phyloP scores from a whole-genome alignment of 495 filamentous ascomycete genomes.

The Xylaria acuta region DNA sequence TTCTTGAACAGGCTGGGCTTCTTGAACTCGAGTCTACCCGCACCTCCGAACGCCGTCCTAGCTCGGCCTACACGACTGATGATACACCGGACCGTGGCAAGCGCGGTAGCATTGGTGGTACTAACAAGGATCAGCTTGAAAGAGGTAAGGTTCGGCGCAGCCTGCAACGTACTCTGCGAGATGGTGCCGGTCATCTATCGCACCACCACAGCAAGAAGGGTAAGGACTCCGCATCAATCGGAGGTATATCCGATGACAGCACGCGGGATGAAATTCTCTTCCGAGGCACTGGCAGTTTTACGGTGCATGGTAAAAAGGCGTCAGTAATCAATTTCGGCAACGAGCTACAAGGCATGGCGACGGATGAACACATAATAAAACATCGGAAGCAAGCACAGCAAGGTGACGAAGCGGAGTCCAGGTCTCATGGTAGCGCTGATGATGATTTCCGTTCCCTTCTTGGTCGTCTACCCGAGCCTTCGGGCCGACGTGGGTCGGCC shows the following conservation, averaged over 20 bases:
- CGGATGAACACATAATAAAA: conserved; percentile 75
- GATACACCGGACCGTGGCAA: conserved; percentile 44
- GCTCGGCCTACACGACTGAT: conserved; percentile 38
- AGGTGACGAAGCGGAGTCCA: conserved; percentile 41
- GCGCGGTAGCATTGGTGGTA: conserved; percentile 32
- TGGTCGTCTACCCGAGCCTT: conserved; percentile 38
- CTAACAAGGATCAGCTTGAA: conserved; percentile 51
- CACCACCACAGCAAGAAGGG: conserved; percentile 78
- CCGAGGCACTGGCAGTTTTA: conserved; percentile 85
- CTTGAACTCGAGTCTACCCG: conserved; percentile 39
- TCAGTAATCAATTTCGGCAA: conserved; percentile 93
- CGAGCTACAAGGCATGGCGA: conserved; percentile 80
- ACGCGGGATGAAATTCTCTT: conserved; percentile 69
- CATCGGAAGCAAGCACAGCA: conserved; percentile 47
- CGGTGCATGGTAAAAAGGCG: conserved; percentile 96
- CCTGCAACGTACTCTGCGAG: conserved; percentile 91
- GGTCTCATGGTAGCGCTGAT: conserved; percentile 33
- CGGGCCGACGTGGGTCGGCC: conserved; percentile 56
- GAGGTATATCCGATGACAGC: conserved; percentile 66
- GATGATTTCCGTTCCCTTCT: conserved; percentile 49
- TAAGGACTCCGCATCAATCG: conserved; percentile 72
- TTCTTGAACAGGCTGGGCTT: conserved; percentile 60
- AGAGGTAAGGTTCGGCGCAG: conserved; percentile 78
- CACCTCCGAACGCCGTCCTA: conserved; percentile 39
- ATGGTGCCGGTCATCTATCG: conserved; percentile 67